phyloP scores from a whole-genome alignment of 176 grass and related monocot genomes.

The Olyra latifolia region DNA sequence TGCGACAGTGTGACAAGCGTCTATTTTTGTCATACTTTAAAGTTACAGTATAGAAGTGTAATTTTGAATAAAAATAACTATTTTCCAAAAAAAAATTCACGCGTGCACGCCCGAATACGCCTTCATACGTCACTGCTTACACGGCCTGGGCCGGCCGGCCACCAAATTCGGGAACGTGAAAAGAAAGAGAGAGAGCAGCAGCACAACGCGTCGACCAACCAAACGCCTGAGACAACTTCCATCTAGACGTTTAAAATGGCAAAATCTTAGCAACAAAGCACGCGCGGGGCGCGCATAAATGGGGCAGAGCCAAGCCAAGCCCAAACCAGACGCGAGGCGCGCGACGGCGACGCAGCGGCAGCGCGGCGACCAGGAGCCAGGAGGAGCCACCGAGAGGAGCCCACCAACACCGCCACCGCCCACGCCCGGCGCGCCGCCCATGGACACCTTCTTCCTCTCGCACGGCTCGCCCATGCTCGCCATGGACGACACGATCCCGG shows the following conservation, averaged over 20 bases:
- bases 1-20: too few species aligned
- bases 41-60: too few species aligned
- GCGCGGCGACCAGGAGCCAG: neutral
- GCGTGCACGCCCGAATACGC: rapidly evolving
- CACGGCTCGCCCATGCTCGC: slow-evolving; percentile 89
- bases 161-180: neutral
- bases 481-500: slow-evolving; percentile 66
- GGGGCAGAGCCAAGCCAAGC: slow-evolving; percentile 19
- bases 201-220: too few species aligned
- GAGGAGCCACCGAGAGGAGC: neutral
- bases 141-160: neutral
- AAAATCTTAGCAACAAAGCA: too few species aligned
- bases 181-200: too few species aligned
- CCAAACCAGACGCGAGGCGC: neutral
- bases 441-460: slow-evolving; percentile 90
- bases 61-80: too few species aligned
- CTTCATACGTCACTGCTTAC: slow-evolving; percentile 16
- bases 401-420: neutral
- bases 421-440: neutral
- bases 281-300: too few species aligned
- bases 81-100: too few species aligned
- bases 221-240: neutral
- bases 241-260: neutral
- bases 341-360: neutral
- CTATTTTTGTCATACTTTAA: too few species aligned